Conservation (phyloP, 1,284 basidiomycete genomes). For the Vanrija sp. region DNA sequence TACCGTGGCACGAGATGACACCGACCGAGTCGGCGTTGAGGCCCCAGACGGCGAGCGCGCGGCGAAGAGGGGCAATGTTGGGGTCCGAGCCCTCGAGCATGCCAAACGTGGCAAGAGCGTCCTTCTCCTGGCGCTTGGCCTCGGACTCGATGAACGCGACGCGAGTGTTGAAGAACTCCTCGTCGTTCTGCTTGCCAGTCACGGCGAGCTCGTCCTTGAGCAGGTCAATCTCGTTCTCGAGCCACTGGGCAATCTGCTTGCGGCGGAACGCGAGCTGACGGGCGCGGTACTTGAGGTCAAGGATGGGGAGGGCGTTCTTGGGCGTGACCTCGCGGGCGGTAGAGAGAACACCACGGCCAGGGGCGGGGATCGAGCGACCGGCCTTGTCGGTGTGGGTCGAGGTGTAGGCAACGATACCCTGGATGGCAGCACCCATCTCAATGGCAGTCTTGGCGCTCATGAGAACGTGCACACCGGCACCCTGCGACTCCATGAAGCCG, state of each 20-base stretch:
- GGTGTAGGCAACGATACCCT: constrained; percentile 89
- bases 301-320: constrained; percentile 65
- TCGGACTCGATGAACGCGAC: constrained; percentile 82
- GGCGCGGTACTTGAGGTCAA: constrained; percentile 79
- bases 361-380: constrained; percentile 88
- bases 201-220: constrained; percentile 70
- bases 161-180: constrained; percentile 67
- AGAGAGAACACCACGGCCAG: constrained; percentile 81
- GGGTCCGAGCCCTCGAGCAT: constrained; percentile 89
- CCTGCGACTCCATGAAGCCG: constrained; percentile 97
- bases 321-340: constrained; percentile 73
- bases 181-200: constrained; percentile 55
- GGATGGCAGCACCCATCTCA: constrained; percentile 88
- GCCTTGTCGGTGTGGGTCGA: constrained; percentile 97
- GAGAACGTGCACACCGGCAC: constrained; percentile 91
- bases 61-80: constrained; percentile 81
- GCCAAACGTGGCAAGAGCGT: constrained; percentile 81
- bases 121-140: constrained; percentile 83
- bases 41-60: constrained; percentile 94
- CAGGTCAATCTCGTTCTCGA: constrained; percentile 77
- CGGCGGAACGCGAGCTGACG: constrained; percentile 91
- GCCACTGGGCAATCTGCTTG: constrained; percentile 88
- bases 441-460: constrained; percentile 96
- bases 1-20: constrained; percentile 59
- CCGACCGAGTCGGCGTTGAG: constrained; percentile 84